Base-by-base conservation (phyloP, 2,329 filamentous ascomycete genomes). In the Ceratocystis harringtonii region DNA sequence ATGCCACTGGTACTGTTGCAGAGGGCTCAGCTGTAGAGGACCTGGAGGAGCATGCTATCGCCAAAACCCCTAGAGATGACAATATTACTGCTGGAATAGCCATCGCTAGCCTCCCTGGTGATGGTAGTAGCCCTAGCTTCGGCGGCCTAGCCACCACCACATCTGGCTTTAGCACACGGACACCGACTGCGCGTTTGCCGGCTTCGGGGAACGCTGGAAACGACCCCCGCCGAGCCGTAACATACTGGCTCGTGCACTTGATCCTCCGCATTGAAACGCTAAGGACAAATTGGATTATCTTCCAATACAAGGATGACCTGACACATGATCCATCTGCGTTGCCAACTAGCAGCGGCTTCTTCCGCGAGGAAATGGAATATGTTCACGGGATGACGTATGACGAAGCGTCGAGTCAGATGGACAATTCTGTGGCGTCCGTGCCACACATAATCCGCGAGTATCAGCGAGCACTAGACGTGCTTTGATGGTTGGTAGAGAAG, bases 301-400 rank as follows among this genome's bases (percentile, higher is more conserved):
- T 58, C 19, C 55, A 58, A 30, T 58, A 58, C 55, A 58, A 58
- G 55, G 55, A 58, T 8, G 55, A 58, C 55, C 5, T 58, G 15
- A 4, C 22, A 5, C 28, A 32, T n/a, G 55, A 58, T 15, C 25
- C 55, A 30, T 19, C 30, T 15, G n/a, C 19, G 3, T 25, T 58
- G 28, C 55, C 28, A 28, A 30, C 17, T 8, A 25, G n/a, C 30
- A 25, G 55, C 55, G 28, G 55, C 15, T 58, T 58, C 5, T 58
- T 32, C 28, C 28, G 25, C 17, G 28, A 58, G 55, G 6, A 36
- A 17, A 58, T 58, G 15, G 55, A 5, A 3, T 12, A 36, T n/a
- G 19, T 30, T 10, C 15, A 32, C 2, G 22, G 25, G 22, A 36
- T 36, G 15, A 32, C 55, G 28, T 30, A 58, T 28, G 3, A 32